Conservation (phyloP, 192 early-diverging fungal genomes). For the Podila epicladia region DNA sequence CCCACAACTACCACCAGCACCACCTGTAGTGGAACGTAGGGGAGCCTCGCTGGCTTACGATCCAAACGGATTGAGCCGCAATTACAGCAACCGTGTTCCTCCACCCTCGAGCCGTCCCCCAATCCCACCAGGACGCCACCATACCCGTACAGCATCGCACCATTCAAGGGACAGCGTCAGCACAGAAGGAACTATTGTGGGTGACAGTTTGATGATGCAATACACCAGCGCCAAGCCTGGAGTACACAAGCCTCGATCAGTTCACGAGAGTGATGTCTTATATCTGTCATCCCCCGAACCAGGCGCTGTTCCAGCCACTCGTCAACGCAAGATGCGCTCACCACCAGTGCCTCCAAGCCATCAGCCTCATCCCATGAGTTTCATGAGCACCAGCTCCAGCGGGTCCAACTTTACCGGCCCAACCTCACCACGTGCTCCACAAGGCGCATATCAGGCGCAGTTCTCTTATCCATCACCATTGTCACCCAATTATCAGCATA, state of each 20-base stretch:
- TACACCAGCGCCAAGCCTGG: constrained; percentile 5
- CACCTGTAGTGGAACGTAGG: not conserved
- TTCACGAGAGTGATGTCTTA: not conserved
- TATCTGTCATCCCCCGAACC: constrained; percentile 25
- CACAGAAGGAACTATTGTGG: constrained; percentile 26
- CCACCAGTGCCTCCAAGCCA: constrained; percentile 21
- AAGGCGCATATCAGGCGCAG: not conserved
- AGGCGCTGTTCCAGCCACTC: not conserved
- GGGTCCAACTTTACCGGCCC: constrained; percentile 25
- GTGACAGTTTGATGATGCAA: constrained; percentile 26
- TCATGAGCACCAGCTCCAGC: constrained; percentile 36
- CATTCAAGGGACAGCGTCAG: constrained; percentile 42
- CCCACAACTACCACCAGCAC: not conserved
- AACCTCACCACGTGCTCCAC: not conserved
- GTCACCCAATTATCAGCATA: constrained; percentile 15
- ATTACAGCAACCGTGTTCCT: constrained; percentile 27
- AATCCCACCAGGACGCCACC: constrained; percentile 19
- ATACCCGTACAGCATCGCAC: constrained; percentile 13
- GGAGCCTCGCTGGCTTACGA: constrained; percentile 7
- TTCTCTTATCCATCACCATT: constrained; percentile 18
- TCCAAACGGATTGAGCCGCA: constrained; percentile 19
- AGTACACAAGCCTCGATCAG: not conserved
- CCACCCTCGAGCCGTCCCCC: constrained; percentile 32
- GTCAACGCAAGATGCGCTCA: constrained; percentile 27
- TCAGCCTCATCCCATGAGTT: constrained; percentile 17